Conservation (phyloP, 805 yeast genomes). For the Komagataella kurtzmanii region DNA sequence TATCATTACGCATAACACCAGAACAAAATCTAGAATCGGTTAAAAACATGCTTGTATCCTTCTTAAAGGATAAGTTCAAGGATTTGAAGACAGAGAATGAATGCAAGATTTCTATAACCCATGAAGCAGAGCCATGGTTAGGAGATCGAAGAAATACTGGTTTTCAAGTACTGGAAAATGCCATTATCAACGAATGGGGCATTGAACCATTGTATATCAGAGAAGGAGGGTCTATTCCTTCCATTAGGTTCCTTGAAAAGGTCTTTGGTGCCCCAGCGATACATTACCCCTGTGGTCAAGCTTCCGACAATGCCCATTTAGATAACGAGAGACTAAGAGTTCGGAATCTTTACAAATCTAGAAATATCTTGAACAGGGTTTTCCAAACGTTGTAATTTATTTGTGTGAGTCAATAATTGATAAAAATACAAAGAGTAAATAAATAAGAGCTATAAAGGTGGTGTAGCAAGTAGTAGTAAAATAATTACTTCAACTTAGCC, state of each 20-base stretch:
- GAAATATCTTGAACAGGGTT: conserved; percentile 45
- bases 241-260: conserved; percentile 74
- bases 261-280: conserved; percentile 79
- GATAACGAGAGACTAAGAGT: conserved; percentile 77
- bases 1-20: conserved; percentile 84
- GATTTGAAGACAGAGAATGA: conserved; percentile 46
- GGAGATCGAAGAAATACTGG: conserved; percentile 75
- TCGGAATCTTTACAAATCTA: conserved; percentile 61
- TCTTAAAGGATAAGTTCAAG: conserved; percentile 33
- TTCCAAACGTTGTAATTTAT: conserved; percentile 13
- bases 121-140: conserved; percentile 93
- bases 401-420: neutral
- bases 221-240: conserved; percentile 96
- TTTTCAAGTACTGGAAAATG: conserved; percentile 51
- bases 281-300: conserved; percentile 93
- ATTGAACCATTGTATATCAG: conserved; percentile 74
- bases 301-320: conserved; percentile 88
- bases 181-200: conserved; percentile 62
- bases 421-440: neutral
- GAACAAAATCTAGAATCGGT: conserved; percentile 59
- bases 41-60: conserved; percentile 32
- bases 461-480: neutral
- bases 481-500: neutral
- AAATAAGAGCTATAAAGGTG: neutral
- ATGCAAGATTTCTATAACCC: conserved; percentile 45